These are phyloP conservation scores for Colletotrichum somersetense DNA, from an alignment of 2,329 filamentous ascomycete species.

Conservation along the genomic window DNA sequence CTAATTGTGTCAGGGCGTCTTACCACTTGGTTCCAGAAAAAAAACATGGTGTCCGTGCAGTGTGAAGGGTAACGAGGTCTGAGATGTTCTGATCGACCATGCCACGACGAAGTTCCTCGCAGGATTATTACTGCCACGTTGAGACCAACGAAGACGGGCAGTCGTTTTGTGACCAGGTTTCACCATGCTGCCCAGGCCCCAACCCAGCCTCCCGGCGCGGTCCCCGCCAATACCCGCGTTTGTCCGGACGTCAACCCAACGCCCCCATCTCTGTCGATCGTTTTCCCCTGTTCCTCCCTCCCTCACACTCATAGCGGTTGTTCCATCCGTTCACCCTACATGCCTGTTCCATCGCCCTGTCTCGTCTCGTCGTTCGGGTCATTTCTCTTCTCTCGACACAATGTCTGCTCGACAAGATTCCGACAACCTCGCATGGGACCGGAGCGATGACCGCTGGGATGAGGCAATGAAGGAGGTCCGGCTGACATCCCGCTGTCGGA, in stretches of 20 bases:
- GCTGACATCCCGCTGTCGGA: no score
- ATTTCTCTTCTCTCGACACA: no score
- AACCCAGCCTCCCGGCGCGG: background rate
- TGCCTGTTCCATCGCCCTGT: no score
- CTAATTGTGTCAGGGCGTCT: constrained; percentile 23
- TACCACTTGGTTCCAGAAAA: background rate
- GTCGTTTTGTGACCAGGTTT: background rate
- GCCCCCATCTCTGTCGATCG: no score
- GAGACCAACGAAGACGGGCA: background rate
- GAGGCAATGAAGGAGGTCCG: no score
- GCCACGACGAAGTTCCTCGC: background rate
- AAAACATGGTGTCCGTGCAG: background rate
- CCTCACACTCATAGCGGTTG: no score
- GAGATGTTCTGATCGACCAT: background rate
- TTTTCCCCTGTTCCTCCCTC: no score
- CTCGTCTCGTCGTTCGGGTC: no score
- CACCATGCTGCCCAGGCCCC: background rate
- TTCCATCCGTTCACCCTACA: no score
- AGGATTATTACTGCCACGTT: background rate
- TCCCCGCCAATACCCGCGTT: constrained; percentile 13
- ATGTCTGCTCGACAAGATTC: no score
- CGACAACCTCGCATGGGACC: no score
- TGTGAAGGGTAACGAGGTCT: background rate
- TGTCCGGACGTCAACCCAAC: constrained; percentile 14
- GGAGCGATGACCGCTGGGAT: no score